Evolutionary conservation across 257 asterid genomes (phyloP), one percentile per base, ranked within the genome.

Genomic region (Plantago elongata): DNA sequence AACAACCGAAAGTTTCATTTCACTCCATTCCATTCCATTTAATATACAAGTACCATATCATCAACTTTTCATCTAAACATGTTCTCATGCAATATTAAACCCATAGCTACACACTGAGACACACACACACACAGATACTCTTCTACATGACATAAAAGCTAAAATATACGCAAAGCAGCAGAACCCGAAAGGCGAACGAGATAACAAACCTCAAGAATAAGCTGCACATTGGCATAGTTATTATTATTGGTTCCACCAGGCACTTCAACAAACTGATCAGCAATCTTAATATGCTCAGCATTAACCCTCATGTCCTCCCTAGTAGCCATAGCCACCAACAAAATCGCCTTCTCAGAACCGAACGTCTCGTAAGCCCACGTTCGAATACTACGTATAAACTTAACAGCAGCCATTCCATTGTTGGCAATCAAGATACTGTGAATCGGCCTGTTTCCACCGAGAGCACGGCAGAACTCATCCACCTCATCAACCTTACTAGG

Each of bases 351-450:
- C 79, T 89, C 97, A 10, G 94, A 69, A 70, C 99, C 99, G 75
- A 93, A 89, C 48, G 96, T 89, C 74, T 87, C 99, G 30, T 93
- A 87, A 40, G 99, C 94, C 99, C 99, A 93, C n/a, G 97, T 80
- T 69, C 99, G 78, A 72, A 89, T 64, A 66, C 99, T 93, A 52
- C 97, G 88, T 46, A 93, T 93, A 81, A 93, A 93, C 77, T 93
- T 93, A 48, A 93, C 99, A 30, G 99, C 97, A 54, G 99, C 99
- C 99, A 93, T 93, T 70, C 99, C 99, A 72, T 93, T 93, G 82
- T 93, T 93, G 61, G 99, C 95, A 57, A 93, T 82, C 77, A 93
- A 85, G 60, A 93, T 89, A 73, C 99, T 93, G 74, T 82, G 97
- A 67, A 93, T 84, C 15, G 96, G 83, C 54, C 78, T 78, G 72